These are phyloP conservation scores for Galerina marginata DNA, from an alignment of 768 basidiomycete genomes.

Conservation along the genomic window DNA sequence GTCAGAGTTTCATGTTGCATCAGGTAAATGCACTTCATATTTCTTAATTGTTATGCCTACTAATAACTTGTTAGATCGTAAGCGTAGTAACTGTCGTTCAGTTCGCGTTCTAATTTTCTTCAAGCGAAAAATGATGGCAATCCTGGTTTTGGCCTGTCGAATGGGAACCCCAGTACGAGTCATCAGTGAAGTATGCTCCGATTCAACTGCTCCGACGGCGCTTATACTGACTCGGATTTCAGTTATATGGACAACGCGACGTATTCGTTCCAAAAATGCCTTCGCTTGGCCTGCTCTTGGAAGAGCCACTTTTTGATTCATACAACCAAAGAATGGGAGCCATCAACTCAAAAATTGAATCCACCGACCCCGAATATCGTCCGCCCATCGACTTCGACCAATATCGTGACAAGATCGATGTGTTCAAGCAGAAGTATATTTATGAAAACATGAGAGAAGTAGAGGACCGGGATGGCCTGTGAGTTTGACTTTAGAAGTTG, in stretches of 20 bases:
- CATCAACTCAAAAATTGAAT: slow-evolving; percentile 56
- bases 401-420: slow-evolving; percentile 70
- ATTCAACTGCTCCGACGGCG: background rate
- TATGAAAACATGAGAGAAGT: slow-evolving; percentile 87
- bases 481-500: slow-evolving; percentile 31
- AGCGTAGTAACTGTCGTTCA: slow-evolving; percentile 20
- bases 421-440: slow-evolving; percentile 86
- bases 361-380: slow-evolving; percentile 65
- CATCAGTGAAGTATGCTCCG: slow-evolving; percentile 65
- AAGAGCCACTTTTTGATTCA: slow-evolving; percentile 81
- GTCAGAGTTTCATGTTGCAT: slow-evolving; percentile 99
- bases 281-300: slow-evolving; percentile 89
- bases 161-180: slow-evolving; percentile 76
- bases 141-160: slow-evolving; percentile 78
- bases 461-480: slow-evolving; percentile 82
- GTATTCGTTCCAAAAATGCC: slow-evolving; percentile 96
- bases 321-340: slow-evolving; percentile 67
- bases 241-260: slow-evolving; percentile 79
- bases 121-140: slow-evolving; percentile 97
- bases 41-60: background rate
- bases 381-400: slow-evolving; percentile 74
- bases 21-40: slow-evolving; percentile 64
- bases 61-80: slow-evolving; percentile 50
- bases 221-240: background rate
- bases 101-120: slow-evolving; percentile 8